A percentile compares a stretch with the other conserved stretches of the same genome.
These are phyloP conservation scores for Ulota crispa DNA, from an alignment of 225 moss, liverwort and hornwort species.

Conservation along the genomic window DNA sequence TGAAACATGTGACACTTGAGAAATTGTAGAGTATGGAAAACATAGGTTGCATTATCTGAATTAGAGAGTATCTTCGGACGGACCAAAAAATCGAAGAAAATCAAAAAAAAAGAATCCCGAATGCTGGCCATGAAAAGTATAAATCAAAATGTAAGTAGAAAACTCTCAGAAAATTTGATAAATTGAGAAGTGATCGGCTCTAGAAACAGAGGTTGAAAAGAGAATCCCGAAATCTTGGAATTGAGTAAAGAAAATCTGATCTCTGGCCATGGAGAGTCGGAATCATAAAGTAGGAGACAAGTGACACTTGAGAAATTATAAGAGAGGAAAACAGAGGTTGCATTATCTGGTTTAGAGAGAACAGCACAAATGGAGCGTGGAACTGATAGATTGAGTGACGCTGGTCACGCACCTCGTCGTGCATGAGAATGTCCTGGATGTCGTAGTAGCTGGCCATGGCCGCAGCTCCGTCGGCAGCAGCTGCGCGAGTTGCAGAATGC, in stretches of 20 bases:
- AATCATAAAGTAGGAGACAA: not conserved
- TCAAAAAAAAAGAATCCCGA: not conserved
- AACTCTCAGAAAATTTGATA: too few species aligned
- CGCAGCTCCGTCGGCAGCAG: not conserved
- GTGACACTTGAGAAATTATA: not conserved
- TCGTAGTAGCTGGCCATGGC: slow-evolving; percentile 63
- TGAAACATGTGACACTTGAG: not conserved
- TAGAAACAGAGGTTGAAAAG: not conserved
- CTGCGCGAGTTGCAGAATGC: not conserved
- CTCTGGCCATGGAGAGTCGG: not conserved
- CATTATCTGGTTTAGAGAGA: not conserved
- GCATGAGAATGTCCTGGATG: slow-evolving; percentile 75
- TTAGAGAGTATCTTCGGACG: slow-evolving; percentile 7
- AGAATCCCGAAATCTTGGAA: not conserved
- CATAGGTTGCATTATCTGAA: too few species aligned
- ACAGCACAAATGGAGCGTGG: not conserved
- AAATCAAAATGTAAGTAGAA: not conserved
- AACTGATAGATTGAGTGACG: not conserved
- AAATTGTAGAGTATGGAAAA: not conserved
- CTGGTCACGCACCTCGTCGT: slow-evolving; percentile 55
- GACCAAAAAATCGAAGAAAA: not conserved
- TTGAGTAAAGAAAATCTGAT: not conserved
- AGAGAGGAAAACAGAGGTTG: not conserved
- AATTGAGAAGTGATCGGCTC: not conserved
- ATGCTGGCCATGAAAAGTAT: not conserved